Conservation (phyloP, 352 stramenopile genomes). For the Phytophthora hybrid region DNA sequence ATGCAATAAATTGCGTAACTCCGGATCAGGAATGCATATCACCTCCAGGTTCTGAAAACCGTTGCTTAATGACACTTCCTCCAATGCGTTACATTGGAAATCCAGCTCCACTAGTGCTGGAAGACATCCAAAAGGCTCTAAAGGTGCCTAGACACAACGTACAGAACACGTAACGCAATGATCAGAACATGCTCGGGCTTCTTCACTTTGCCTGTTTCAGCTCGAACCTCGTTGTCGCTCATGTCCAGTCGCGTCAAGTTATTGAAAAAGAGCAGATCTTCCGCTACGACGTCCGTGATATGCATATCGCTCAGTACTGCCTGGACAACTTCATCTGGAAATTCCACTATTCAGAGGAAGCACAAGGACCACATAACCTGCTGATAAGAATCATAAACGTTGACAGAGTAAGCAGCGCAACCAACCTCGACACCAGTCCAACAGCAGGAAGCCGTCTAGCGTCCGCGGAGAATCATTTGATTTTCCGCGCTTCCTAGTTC, state of each 20-base stretch:
- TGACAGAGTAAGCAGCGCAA: background rate
- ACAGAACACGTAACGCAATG: background rate
- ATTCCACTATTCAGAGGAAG: slow-evolving; percentile 59
- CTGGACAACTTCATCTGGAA: slow-evolving; percentile 78
- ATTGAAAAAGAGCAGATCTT: slow-evolving; percentile 84
- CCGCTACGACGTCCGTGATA: slow-evolving; percentile 68
- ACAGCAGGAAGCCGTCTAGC: slow-evolving; percentile 81
- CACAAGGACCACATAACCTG: background rate
- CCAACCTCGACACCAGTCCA: slow-evolving; percentile 77
- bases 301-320: slow-evolving; percentile 67
- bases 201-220: background rate
- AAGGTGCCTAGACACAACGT: slow-evolving; percentile 40
- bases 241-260: slow-evolving; percentile 79
- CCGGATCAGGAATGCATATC: background rate
- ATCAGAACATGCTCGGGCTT: background rate
- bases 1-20: background rate
- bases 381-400: background rate
- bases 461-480: slow-evolving; percentile 50
- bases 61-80: slow-evolving; percentile 53
- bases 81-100: slow-evolving; percentile 83
- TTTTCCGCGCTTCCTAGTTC: slow-evolving; percentile 28
- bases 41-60: slow-evolving; percentile 78
- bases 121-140: slow-evolving; percentile 74
- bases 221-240: slow-evolving; percentile 80
- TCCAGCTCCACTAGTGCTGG: slow-evolving; percentile 75